Base-by-base conservation (phyloP, 1,139 yeast genomes). In the Diutina neorugosa region DNA sequence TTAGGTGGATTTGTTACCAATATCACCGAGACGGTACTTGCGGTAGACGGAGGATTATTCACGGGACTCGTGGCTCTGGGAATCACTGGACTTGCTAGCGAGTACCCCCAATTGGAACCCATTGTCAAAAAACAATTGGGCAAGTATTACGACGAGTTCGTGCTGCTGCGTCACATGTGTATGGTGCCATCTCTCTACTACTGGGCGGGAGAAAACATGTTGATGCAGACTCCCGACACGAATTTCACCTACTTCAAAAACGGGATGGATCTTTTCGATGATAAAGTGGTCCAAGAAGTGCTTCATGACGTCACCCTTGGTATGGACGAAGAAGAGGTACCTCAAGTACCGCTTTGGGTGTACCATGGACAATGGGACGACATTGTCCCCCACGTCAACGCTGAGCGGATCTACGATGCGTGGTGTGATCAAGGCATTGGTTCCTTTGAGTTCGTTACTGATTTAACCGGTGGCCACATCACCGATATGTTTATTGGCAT, bases 1-100 rank as follows among this genome's bases (percentile, higher is more conserved):
- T 20, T 46, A 12, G 74, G 74, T 2, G 73, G 73, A 0, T 60
- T 65, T 56, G 67, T 66, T 9, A 60, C 70, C 7, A 67, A 67
- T 61, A 56, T 63, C 57, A 52, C 63, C 12, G 61, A 63, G 14
- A 62, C 66, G 3, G 64, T 63, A 2, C 59, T 54, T 14, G 56
- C 54, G 9, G 56, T 60, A 18, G 67, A 67, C 53, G 70, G 69
- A 0, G 58, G 59, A 1, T 2, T 58, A 1, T 63, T 62, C 52
- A 63, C 70, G 1, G 73, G 71, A 0, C 58, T 69, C 41, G 57
- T 63, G 18, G 60, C 63, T 3, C 54, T 59, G 43, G 71, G 66
- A 1, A 54, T 70, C 40, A 59, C 58, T 44, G 73, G 73, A 2
- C 58, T 69, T 50, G 49, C 57, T 23, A 56, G 62, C 37, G 71